A percentile compares a stretch with the other conserved stretches of the same genome.
phyloP scores from a whole-genome alignment of 371 early-diverging fungal genomes.

The Mortierella sp. region DNA sequence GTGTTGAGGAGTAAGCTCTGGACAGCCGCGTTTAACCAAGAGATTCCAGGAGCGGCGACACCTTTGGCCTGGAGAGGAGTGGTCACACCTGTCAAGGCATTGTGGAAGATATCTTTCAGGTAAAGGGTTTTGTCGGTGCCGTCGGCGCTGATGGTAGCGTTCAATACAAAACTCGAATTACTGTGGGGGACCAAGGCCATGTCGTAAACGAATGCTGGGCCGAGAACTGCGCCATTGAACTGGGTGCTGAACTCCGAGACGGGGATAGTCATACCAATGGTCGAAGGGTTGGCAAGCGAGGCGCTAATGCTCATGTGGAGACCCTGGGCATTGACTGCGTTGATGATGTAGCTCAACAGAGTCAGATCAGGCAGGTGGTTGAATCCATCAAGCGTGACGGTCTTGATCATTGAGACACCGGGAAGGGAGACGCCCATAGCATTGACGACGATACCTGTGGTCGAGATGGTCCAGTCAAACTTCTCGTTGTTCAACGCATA shows the following conservation, averaged over 20 bases:
- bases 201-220: constrained; percentile 24
- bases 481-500: constrained; percentile 66
- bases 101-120: constrained; percentile 35
- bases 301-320: constrained; percentile 49
- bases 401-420: constrained; percentile 69
- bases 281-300: constrained; percentile 51
- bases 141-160: constrained; percentile 35
- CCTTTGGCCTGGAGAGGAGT: constrained; percentile 36
- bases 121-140: constrained; percentile 22
- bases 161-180: constrained; percentile 34
- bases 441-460: constrained; percentile 62
- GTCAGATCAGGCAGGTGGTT: constrained; percentile 43
- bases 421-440: constrained; percentile 69
- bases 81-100: constrained; percentile 30
- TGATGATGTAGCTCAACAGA: constrained; percentile 30
- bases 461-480: constrained; percentile 71
- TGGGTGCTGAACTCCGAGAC: constrained; percentile 35
- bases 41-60: constrained; percentile 44
- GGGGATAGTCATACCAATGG: constrained; percentile 56
- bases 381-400: constrained; percentile 67
- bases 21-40: constrained; percentile 48
- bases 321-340: constrained; percentile 35
- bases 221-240: constrained; percentile 36
- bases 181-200: constrained; percentile 41
- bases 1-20: constrained; percentile 28